These are phyloP conservation scores for Stygiomarasmius scandens DNA, from an alignment of 1,284 basidiomycete species.

Conservation along the genomic window DNA sequence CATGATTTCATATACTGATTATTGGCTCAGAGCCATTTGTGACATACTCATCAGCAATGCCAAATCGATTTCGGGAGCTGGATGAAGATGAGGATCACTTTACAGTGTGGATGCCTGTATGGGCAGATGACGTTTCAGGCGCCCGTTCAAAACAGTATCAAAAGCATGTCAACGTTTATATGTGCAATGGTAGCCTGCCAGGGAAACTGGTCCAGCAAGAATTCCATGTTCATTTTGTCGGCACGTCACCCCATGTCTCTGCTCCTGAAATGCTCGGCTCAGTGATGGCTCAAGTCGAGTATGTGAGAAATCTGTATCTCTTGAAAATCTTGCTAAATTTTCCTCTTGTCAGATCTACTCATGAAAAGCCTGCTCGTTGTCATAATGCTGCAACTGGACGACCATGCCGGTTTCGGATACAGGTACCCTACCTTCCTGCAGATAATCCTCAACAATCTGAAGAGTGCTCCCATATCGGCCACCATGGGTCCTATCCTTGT, in stretches of 20 bases:
- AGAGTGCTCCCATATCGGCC: constrained; percentile 25
- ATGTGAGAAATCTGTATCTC: too few relatives aligned
- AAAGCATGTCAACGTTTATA: constrained; percentile 27
- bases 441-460: constrained; percentile 34
- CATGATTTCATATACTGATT: too few relatives aligned
- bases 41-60: not conserved
- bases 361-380: too few relatives aligned
- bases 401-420: constrained; percentile 13
- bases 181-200: not conserved
- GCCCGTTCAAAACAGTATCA: constrained; percentile 26
- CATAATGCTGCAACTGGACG: not conserved
- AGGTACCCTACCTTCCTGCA: constrained; percentile 22
- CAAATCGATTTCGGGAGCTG: not conserved
- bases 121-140: constrained; percentile 23
- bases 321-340: not conserved
- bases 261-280: not conserved
- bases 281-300: not conserved
- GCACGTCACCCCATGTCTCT: constrained; percentile 21
- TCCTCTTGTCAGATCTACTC: not conserved
- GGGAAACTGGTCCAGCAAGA: constrained; percentile 22
- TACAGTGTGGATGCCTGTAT: constrained; percentile 17
- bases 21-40: too few relatives aligned
- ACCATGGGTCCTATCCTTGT: constrained; percentile 24
- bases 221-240: constrained; percentile 22
- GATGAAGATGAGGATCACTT: constrained; percentile 16